Percentiles rank a stretch among this genome's conserved stretches.
These are phyloP conservation scores for Lophiostoma macrostomum DNA, from an alignment of 495 filamentous ascomycete genomes.

Conservation along the genomic window DNA sequence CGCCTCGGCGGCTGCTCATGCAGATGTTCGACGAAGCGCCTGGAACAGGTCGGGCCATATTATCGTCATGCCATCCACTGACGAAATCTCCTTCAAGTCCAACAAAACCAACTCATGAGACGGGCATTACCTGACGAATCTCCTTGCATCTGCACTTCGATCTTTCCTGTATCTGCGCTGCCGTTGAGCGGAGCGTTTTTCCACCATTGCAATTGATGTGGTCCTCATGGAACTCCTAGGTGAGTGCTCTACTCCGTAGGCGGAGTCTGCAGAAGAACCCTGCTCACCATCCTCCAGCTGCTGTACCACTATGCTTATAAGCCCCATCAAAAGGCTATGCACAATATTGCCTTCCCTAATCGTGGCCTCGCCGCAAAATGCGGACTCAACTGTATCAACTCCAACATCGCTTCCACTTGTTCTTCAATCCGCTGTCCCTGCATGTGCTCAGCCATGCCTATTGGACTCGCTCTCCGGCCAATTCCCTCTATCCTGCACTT, in stretches of 20 bases:
- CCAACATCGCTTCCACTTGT: constrained; percentile 11
- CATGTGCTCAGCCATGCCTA: constrained; percentile 34
- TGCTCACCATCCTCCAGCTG: constrained; percentile 21
- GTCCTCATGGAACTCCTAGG: constrained; percentile 23
- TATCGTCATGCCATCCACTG: constrained; percentile 20
- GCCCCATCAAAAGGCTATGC: constrained; percentile 32
- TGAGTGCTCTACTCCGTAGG: constrained; percentile 11
- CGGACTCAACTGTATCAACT: constrained; percentile 10
- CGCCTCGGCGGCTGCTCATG: constrained; percentile 34
- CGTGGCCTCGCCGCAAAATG: constrained; percentile 23
- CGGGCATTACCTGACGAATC: constrained; percentile 29
- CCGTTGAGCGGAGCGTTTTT: constrained; percentile 27
- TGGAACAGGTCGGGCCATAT: constrained; percentile 28
- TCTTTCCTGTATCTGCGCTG: constrained; percentile 27
- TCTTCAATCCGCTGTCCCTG: constrained; percentile 26
- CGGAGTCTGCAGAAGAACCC: constrained; percentile 6
- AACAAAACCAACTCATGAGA: constrained; percentile 27
- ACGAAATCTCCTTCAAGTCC: constrained; percentile 5
- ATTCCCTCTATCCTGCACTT: constrained; percentile 27
- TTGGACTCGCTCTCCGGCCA: constrained; percentile 11
- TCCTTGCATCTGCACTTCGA: constrained; percentile 32
- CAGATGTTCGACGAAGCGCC: constrained; percentile 24
- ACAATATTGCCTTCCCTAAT: constrained; percentile 31
- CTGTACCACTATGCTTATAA: constrained; percentile 36
- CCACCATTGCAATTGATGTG: constrained; percentile 25